Evolutionary conservation across 2,329 filamentous ascomycete species (phyloP).

Genomic region (Penicillium corylophilum): DNA sequence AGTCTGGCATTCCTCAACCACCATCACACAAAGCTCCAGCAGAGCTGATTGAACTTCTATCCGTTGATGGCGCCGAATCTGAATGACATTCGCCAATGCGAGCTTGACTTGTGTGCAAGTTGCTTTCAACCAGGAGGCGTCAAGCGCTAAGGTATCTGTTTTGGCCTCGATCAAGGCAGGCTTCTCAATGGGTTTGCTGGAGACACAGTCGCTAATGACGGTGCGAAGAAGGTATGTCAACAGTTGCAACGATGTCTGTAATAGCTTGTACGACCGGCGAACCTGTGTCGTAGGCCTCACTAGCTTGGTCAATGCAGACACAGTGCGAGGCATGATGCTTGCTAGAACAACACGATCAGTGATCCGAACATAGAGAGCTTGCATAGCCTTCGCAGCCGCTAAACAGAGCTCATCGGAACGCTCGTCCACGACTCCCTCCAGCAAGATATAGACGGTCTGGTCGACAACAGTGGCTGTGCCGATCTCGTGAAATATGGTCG

Average conservation of each 20-base stretch:
- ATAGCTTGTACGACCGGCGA: conserved; percentile 60
- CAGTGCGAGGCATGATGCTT: conserved; percentile 81
- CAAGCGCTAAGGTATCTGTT: conserved; percentile 42
- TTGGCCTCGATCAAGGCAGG: conserved; percentile 23
- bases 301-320: conserved; percentile 76
- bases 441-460: conserved; percentile 74
- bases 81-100: conserved; percentile 74
- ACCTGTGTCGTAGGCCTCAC: conserved; percentile 67
- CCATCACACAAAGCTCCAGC: conserved; percentile 66
- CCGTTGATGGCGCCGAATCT: conserved; percentile 69
- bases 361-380: conserved; percentile 62
- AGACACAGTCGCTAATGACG: conserved; percentile 49
- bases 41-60: conserved; percentile 67
- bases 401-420: conserved; percentile 67
- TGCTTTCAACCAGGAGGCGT: conserved; percentile 70
- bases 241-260: conserved; percentile 62
- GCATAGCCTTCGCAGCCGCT: conserved; percentile 65
- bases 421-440: conserved; percentile 70
- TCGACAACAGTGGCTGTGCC: conserved; percentile 74
- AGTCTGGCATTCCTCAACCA: conserved; percentile 75
- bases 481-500: conserved; percentile 48
- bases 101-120: conserved; percentile 80
- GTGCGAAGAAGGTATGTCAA: conserved; percentile 50
- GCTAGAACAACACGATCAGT: conserved; percentile 73
- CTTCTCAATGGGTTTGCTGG: conserved; percentile 14